Evolutionary conservation across 2,329 filamentous ascomycete genomes (phyloP).

Genomic region (Neonectria punicea): DNA sequence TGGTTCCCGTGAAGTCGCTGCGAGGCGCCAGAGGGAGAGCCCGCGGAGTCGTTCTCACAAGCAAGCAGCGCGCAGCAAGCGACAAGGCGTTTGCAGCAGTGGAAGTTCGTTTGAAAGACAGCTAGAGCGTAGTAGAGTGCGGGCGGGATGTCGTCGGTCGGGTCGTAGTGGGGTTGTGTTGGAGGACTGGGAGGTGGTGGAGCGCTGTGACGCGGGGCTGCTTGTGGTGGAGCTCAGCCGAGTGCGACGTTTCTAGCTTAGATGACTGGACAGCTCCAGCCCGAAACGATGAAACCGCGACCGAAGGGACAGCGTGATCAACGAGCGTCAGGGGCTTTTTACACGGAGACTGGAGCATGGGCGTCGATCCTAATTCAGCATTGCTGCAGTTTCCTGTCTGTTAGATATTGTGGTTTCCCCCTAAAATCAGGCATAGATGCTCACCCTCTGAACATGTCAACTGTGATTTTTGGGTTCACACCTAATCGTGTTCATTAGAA

Average conservation of each 20-base stretch:
- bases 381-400: neutral
- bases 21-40: neutral
- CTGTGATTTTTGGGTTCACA: neutral
- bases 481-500: too few relatives aligned
- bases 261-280: slow-evolving; percentile 11
- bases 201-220: slow-evolving; percentile 22
- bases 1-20: neutral
- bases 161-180: slow-evolving; percentile 18
- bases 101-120: slow-evolving; percentile 7
- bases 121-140: slow-evolving; percentile 6
- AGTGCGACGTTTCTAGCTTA: slow-evolving; percentile 11
- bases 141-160: slow-evolving; percentile 10
- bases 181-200: neutral
- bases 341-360: neutral
- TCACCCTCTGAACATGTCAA: neutral
- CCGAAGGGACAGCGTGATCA: neutral
- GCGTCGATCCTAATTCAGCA: neutral
- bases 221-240: slow-evolving; percentile 8
- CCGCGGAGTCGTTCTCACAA: neutral
- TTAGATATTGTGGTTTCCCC: too few relatives aligned
- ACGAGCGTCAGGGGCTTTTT: neutral
- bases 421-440: neutral
- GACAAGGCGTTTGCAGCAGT: neutral
- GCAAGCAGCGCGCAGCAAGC: neutral
- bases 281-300: neutral